Base-by-base conservation (phyloP, 2,329 filamentous ascomycete species). In the Fusarium avenaceum region DNA sequence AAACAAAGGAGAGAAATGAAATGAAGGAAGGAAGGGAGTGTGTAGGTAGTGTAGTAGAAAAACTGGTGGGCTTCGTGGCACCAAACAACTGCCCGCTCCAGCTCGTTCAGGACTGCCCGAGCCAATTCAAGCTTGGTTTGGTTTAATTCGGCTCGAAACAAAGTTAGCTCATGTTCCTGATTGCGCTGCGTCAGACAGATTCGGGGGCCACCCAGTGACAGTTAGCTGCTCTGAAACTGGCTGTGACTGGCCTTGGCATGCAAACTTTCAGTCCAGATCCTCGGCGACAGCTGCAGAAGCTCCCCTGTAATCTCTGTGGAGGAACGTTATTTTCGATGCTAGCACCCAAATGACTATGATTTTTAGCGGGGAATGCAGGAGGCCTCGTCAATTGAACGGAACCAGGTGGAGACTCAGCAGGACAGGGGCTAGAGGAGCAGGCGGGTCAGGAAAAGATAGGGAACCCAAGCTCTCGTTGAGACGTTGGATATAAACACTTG, bases 231-330 rank as follows among this genome's bases (percentile, higher is more conserved):
- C 55, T 64, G 50, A 65, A 64, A 67, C 67, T 68, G 67, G 67
- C 47, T 51, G 44, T 48, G 13, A 72, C 57, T 69, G 52, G 67
- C 56, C 70, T 71, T 72, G 71, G 71, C 62, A 67, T 47, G 24
- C 32, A 61, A 59, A 47, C 58, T 52, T 49, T 10, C 28, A 11
- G 61, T 45, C 66, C 69, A 74, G 62, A 64, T 70, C 39, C 56
- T 65, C 68, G 68, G 65, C 62, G 59, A 70, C 63, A 54, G 39
- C 62, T 65, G 48, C 51, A 55, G 63, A 53, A 57, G 63, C 48
- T 49, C 57, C 62, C 57, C 63, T 63, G 47, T 28, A 52, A 51
- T 51, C 44, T 47, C 63, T 58, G 47, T 55, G 54, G 46, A 57
- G 42, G 43, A 52, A 40, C 65, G 57, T 64, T 61, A 62, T 53